These are phyloP conservation scores for Xerocomellus chrysenteron DNA, from an alignment of 768 basidiomycete genomes.

Conservation along the genomic window DNA sequence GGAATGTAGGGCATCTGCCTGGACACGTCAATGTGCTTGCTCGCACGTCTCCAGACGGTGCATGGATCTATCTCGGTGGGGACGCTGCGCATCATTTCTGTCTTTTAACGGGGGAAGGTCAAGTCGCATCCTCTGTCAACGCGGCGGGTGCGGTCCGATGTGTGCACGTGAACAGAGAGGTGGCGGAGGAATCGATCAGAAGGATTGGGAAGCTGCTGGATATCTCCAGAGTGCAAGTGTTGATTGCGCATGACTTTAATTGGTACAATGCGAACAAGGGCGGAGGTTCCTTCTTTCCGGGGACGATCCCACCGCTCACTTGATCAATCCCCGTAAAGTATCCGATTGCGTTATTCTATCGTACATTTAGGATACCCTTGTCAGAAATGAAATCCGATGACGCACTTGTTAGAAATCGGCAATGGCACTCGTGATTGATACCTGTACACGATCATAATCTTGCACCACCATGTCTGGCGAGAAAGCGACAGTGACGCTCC, in stretches of 20 bases:
- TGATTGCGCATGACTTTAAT: too few species aligned
- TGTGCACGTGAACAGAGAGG: slow-evolving; percentile 41
- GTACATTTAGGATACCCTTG: too few species aligned
- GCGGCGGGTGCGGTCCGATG: slow-evolving; percentile 31
- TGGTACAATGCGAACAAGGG: not conserved
- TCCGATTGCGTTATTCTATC: not conserved
- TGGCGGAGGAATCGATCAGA: slow-evolving; percentile 37
- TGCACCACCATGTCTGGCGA: not conserved
- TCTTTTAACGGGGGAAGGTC: slow-evolving; percentile 42
- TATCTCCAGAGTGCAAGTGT: too few species aligned
- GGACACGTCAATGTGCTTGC: slow-evolving; percentile 55
- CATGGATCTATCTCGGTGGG: slow-evolving; percentile 53
- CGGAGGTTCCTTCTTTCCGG: slow-evolving; percentile 33
- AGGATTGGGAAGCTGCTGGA: too few species aligned
- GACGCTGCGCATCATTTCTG: slow-evolving; percentile 55
- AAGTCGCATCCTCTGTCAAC: slow-evolving; percentile 30
- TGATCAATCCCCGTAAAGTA: not conserved
- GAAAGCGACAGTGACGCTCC: slow-evolving; percentile 10
- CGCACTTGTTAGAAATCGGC: not conserved
- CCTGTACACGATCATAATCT: not conserved
- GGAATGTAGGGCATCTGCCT: slow-evolving; percentile 40
- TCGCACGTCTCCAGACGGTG: slow-evolving; percentile 51
- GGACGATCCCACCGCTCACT: slow-evolving; percentile 1
- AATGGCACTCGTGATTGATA: not conserved
- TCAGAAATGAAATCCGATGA: not conserved